Evolutionary conservation across 1,284 basidiomycete species (phyloP).

Genomic region (Cutaneotrichosporon cutaneum): DNA sequence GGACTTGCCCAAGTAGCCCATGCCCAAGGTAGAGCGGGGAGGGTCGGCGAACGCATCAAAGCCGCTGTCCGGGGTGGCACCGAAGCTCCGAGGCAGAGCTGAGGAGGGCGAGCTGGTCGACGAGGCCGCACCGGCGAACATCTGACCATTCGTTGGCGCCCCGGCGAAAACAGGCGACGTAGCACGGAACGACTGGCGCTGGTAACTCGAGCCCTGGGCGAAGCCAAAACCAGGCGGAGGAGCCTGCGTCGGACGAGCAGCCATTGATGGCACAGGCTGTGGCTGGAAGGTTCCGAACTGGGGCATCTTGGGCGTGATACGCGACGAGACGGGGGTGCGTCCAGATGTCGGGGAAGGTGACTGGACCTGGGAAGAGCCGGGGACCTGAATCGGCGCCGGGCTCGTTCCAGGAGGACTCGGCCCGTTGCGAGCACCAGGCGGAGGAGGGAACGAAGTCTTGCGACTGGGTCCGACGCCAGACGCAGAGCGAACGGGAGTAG

Average conservation of each 20-base stretch:
- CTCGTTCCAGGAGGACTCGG: constrained; percentile 24
- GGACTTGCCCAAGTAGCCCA: constrained; percentile 41
- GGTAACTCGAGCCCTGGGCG: constrained; percentile 15
- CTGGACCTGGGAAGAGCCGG: constrained; percentile 56
- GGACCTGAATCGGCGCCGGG: neutral
- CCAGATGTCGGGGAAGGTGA: constrained; percentile 70
- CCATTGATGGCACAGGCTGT: constrained; percentile 16
- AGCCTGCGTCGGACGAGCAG: constrained; percentile 12
- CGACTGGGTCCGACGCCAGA: constrained; percentile 13
- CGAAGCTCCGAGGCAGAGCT: constrained; percentile 28
- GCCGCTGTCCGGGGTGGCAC: constrained; percentile 7
- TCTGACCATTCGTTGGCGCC: constrained; percentile 28
- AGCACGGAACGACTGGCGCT: constrained; percentile 18
- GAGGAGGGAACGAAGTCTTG: constrained; percentile 13
- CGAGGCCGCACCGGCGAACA: constrained; percentile 15
- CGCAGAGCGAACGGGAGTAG: constrained; percentile 17
- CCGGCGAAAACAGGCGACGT: constrained; percentile 37
- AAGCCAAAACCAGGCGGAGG: constrained; percentile 27
- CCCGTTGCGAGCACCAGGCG: constrained; percentile 30
- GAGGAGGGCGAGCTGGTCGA: constrained; percentile 32
- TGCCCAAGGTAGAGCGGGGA: constrained; percentile 31
- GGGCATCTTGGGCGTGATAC: constrained; percentile 38
- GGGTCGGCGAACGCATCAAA: constrained; percentile 20
- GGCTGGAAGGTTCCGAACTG: constrained; percentile 28
- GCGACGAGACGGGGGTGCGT: constrained; percentile 7